Evolutionary conservation across 2,329 filamentous ascomycete species (phyloP).

Genomic region (Corynespora cassiicola): DNA sequence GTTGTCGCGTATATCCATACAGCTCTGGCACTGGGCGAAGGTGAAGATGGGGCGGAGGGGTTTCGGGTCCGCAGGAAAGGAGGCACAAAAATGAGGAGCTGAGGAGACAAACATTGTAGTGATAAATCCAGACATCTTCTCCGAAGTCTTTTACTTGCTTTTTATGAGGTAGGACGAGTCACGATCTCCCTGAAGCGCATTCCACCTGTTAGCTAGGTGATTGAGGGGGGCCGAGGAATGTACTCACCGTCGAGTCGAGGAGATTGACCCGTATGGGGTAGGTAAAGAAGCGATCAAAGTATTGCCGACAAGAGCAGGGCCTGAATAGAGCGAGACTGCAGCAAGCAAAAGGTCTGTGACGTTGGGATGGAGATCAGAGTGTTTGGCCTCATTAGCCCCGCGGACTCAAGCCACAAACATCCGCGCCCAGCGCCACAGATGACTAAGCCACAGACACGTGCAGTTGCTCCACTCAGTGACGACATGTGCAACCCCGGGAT

Average conservation of each 20-base stretch:
- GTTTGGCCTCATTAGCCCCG: conserved; percentile 33
- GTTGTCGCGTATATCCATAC: conserved; percentile 36
- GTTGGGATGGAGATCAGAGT: conserved; percentile 7
- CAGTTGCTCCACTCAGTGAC: no score
- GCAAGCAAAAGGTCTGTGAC: not conserved
- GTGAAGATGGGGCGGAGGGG: conserved; percentile 53
- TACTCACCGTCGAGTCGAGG: conserved; percentile 14
- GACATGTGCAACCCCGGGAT: no score
- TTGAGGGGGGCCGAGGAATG: conserved; percentile 25
- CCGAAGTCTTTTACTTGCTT: conserved; percentile 18
- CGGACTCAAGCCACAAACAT: conserved; percentile 36
- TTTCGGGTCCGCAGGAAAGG: conserved; percentile 38
- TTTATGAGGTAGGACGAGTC: conserved; percentile 23
- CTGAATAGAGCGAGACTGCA: conserved; percentile 1
- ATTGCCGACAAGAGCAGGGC: no score
- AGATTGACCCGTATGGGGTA: not conserved
- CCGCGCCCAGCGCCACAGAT: no score
- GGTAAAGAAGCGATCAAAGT: conserved; percentile 5
- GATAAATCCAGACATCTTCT: conserved; percentile 76
- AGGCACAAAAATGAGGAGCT: conserved; percentile 31
- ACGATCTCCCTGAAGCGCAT: conserved; percentile 31
- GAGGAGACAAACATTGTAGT: conserved; percentile 75
- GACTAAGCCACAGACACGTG: conserved; percentile 6
- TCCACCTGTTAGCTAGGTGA: conserved; percentile 42
- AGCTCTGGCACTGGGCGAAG: conserved; percentile 52